Base-by-base conservation (phyloP, 176 grass and related monocot genomes). In the Bothriochloa decipiens region DNA sequence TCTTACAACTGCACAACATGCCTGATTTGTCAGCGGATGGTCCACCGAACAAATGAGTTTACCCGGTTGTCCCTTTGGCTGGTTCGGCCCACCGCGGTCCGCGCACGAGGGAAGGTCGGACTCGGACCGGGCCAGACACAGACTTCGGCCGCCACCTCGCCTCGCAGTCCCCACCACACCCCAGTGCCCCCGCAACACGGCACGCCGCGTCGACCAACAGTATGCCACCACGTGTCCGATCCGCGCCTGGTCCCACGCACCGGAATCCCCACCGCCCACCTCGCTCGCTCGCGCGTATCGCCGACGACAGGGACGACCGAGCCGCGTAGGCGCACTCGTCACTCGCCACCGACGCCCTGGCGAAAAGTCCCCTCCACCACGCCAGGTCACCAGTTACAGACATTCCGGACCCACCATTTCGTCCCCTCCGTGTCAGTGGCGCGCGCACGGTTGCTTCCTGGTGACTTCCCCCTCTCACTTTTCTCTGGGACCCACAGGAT, bases 321-420 rank as follows among this genome's bases (percentile, higher is more conserved):
- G 47, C 47, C 4, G 22, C 11, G 22, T n/a, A 57, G 52, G 50
- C 50, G 29, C 29, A n/a, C 20, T 23, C 22, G 57, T 6, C 22
- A 61, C 2, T 25, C 57, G 57, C n/a, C 83, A 82, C 88, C 84
- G 74, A 83, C 88, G 80, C 37, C 27, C 22, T 49, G 23, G 18
- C 78, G 3, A 9, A 25, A 14, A 26, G 8, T 25, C 32, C 79
- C 20, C 7, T 29, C 17, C 11, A 37, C 27, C 15, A 35, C 11
- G 3, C 12, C 6, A 0, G 1, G 3, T 1, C 0, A 0, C 18
- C 0, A 5, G 2, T 8, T 58, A 11, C 58, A 2, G 68, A 29
- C 88, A 5, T 0, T 3, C 0, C 22, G 80, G 68, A 0, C 35
- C 85, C 7, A 25, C 12, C 0, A 0, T 0, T 0, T 0, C 0